These are phyloP conservation scores for Periconia sp. DNA, from an alignment of 2,329 filamentous ascomycete genomes.

Conservation along the genomic window DNA sequence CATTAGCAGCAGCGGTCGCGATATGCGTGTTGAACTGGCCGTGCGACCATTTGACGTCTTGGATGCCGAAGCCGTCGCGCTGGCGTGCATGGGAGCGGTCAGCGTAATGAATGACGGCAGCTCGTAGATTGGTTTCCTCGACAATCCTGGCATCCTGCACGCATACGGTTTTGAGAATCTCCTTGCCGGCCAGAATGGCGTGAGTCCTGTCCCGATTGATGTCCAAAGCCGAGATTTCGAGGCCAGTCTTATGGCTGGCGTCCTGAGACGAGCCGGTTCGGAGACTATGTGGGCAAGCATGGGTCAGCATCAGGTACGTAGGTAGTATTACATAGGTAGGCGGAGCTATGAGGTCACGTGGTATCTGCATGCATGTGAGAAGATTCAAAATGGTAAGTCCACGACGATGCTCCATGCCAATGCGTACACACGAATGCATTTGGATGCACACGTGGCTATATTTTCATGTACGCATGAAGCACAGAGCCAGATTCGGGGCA, in stretches of 20 bases:
- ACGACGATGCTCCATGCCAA: background rate
- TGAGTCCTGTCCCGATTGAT: conserved; percentile 65
- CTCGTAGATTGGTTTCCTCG: conserved; percentile 65
- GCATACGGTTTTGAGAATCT: conserved; percentile 66
- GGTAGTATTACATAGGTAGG: too few species aligned
- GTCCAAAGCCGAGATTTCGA: conserved; percentile 64
- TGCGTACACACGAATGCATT: background rate
- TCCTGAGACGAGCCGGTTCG: conserved; percentile 56
- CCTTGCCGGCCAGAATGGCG: conserved; percentile 65
- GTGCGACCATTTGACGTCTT: conserved; percentile 70
- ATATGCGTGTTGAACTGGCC: conserved; percentile 61
- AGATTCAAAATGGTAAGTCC: too few species aligned
- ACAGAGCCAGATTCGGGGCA: background rate
- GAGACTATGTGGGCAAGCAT: conserved; percentile 24
- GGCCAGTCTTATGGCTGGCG: conserved; percentile 64
- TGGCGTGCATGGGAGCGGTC: conserved; percentile 53
- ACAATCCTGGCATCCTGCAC: conserved; percentile 59
- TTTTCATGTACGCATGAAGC: background rate
- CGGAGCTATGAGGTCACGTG: background rate
- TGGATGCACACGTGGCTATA: background rate
- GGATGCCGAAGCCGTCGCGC: conserved; percentile 62
- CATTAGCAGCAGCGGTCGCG: conserved; percentile 65
- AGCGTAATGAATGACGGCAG: conserved; percentile 61
- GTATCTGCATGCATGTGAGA: background rate
- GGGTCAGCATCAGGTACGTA: conserved; percentile 1